A percentile compares a stretch with the other conserved stretches of the same genome.
phyloP scores from a whole-genome alignment of 1,284 basidiomycete species.

The Microstroma glucosiphilum region DNA sequence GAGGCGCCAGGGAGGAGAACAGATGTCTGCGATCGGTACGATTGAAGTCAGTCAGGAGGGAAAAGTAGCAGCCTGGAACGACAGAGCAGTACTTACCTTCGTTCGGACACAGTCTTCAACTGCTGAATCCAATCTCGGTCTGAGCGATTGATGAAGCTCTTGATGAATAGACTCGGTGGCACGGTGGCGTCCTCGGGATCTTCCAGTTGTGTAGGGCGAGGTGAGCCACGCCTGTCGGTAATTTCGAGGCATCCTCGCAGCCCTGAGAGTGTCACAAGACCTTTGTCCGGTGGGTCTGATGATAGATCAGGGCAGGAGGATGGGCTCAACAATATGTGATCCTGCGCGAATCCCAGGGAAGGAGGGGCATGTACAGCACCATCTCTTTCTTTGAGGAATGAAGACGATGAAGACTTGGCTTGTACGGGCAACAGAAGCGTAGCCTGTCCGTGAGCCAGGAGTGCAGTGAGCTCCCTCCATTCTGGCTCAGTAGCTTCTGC shows the following conservation, averaged over 20 bases:
- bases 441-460: constrained; percentile 66
- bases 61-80: not conserved
- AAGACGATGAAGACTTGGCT: constrained; percentile 50
- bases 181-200: not conserved
- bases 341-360: constrained; percentile 42
- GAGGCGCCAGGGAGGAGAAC: constrained; percentile 34
- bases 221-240: constrained; percentile 56
- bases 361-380: not conserved
- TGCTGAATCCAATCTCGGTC: constrained; percentile 61
- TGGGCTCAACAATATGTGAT: constrained; percentile 67
- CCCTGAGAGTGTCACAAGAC: constrained; percentile 67
- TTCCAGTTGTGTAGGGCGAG: not conserved
- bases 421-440: constrained; percentile 70
- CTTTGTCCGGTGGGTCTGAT: constrained; percentile 40
- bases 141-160: constrained; percentile 60
- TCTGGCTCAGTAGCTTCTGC: constrained; percentile 69
- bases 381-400: constrained; percentile 6
- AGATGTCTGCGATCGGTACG: constrained; percentile 51
- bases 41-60: not conserved
- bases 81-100: not conserved
- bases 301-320: constrained; percentile 46
- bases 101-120: constrained; percentile 54
- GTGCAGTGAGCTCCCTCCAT: constrained; percentile 65
- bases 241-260: constrained; percentile 65
- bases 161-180: constrained; percentile 56